Conservation (phyloP, 2,329 filamentous ascomycete species). For the Colletotrichum endophyticum region DNA sequence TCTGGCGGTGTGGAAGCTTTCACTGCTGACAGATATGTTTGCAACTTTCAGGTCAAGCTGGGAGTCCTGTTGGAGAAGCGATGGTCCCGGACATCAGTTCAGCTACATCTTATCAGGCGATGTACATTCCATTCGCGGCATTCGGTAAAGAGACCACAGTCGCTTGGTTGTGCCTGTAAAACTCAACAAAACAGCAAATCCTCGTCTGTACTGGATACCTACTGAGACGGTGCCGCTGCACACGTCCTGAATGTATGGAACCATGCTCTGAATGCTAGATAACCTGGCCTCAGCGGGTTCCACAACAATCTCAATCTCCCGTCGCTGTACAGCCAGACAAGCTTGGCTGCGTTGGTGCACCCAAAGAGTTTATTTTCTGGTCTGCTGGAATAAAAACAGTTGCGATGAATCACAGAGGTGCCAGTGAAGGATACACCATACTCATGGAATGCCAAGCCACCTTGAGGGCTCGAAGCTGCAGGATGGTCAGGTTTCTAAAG, state of each 20-base stretch:
- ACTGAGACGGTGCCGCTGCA: not conserved
- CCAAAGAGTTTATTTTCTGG: not conserved
- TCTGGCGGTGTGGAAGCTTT: not conserved
- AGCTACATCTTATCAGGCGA: not conserved
- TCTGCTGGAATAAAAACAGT: not conserved
- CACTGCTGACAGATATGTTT: not conserved
- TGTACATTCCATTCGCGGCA: not conserved
- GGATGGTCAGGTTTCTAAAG: not conserved
- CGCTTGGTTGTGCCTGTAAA: not conserved
- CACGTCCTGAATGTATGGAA: not conserved
- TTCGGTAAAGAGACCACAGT: not conserved
- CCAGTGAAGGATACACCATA: not conserved
- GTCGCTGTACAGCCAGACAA: not conserved
- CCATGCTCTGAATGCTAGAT: not conserved
- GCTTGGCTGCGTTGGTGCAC: not conserved
- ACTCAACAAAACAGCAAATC: not conserved
- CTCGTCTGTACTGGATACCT: not conserved
- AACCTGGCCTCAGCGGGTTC: not conserved
- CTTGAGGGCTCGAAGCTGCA: not conserved
- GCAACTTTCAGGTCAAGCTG: not conserved
- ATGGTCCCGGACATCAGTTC: not conserved
- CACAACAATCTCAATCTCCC: not conserved
- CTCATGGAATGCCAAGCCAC: not conserved
- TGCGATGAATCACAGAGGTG: not conserved
- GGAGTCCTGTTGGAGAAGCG: not conserved